These are phyloP conservation scores for Kalmanozyma brasiliensis DNA, from an alignment of 1,284 basidiomycete genomes.

Conservation along the genomic window DNA sequence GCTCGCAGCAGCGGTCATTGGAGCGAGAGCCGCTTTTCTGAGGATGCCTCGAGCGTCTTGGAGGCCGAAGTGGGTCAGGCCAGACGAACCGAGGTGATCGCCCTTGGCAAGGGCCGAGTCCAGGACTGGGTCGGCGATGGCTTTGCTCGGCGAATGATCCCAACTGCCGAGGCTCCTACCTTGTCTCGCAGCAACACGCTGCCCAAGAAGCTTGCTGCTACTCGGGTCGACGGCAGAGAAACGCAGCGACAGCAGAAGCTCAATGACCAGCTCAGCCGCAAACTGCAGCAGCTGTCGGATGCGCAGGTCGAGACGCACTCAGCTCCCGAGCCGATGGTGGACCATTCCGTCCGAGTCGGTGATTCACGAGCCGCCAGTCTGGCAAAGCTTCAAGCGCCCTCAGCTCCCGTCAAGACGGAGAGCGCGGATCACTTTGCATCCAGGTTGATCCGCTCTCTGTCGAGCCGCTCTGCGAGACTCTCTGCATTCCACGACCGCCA, in stretches of 20 bases:
- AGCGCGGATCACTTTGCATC: not conserved
- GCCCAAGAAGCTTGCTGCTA: conserved; percentile 8
- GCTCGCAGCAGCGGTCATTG: conserved; percentile 39
- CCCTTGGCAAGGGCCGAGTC: conserved; percentile 47
- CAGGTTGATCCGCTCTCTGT: not conserved
- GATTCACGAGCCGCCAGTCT: conserved; percentile 4
- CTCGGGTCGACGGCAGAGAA: conserved; percentile 10
- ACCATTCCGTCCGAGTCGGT: conserved; percentile 2
- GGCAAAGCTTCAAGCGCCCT: not conserved
- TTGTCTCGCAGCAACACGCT: conserved; percentile 44
- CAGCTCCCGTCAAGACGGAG: not conserved
- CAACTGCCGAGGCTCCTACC: conserved; percentile 26
- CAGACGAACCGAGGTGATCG: conserved; percentile 39
- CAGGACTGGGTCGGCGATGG: conserved; percentile 42
- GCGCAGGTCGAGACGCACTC: conserved; percentile 16
- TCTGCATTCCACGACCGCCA: conserved; percentile 45
- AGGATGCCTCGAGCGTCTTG: conserved; percentile 44
- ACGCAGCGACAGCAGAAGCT: conserved; percentile 21
- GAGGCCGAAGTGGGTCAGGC: conserved; percentile 52
- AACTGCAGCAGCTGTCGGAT: conserved; percentile 22
- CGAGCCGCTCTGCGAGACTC: conserved; percentile 16
- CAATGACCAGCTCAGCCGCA: conserved; percentile 19
- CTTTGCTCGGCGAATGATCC: conserved; percentile 16
- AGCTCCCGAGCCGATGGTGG: too few species aligned
- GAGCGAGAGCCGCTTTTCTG: conserved; percentile 39